Evolutionary conservation across 2,329 filamentous ascomycete genomes (phyloP), one percentile per base, ranked within the genome.

Genomic region (Lasiodiplodia gonubiensis): DNA sequence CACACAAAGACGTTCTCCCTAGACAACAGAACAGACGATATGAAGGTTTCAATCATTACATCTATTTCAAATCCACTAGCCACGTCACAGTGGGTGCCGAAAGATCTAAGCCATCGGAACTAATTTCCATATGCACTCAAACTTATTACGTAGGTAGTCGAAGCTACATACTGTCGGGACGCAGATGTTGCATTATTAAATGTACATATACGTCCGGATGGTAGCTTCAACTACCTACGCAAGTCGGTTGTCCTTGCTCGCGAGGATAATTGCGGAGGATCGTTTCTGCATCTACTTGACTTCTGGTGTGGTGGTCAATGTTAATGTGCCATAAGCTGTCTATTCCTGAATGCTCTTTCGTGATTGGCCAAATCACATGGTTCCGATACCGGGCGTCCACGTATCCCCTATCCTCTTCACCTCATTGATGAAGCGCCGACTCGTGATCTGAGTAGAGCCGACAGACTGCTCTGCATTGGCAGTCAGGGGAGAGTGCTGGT

Each of bases 381-480:
- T 86, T 69, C 83, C 83, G 60, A 91, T 83, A 10, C 93, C 93
- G 0, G 93, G 92, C 67, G 86, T 86, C 94, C 95, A 99, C 1
- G 81, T 81, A 75, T 94, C 91, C 39, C 93, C 95, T 77, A 99
- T 95, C 72, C 90, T 85, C 77, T 90, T 89, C 77, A 99, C 90
- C 74, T 97, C 93, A 18, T 88, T 87, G 61, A 89, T 86, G 78
- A 99, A 99, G 76, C 84, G 89, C 72, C 86, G 87, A 78, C 93
- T 97, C 64, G 88, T 91, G 71, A 98, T 97, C 75, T 90, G 89
- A 77, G 89, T 81, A 11, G 81, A 82, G 18, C 80, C 81, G 4
- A 83, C 78, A 52, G 78, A 76, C 49, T 80, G 73, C 52, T 82
- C 77, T 42, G 80, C 79, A 55, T 81, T 80, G 60, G 83, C 82